These are phyloP conservation scores for Ceratobasidium theobromae DNA, from an alignment of 1,284 basidiomycete genomes.

Conservation along the genomic window DNA sequence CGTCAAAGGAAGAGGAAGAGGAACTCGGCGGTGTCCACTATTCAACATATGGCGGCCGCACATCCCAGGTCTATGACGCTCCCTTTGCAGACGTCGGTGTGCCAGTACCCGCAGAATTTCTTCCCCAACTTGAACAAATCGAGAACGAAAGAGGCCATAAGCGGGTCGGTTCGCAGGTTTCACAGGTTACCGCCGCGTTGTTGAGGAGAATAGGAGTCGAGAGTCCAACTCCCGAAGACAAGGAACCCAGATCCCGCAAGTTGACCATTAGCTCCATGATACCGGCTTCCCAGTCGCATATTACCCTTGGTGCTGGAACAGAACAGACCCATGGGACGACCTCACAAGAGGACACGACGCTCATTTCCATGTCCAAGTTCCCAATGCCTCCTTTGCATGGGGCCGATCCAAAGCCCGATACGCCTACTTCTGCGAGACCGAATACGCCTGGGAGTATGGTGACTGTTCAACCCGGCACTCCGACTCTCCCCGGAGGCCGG, in stretches of 20 bases:
- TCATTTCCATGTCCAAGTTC: neutral
- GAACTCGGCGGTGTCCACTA: conserved; percentile 15
- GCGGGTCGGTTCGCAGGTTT: neutral
- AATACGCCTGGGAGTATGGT: neutral
- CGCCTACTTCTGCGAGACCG: neutral
- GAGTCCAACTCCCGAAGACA: neutral
- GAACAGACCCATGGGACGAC: neutral
- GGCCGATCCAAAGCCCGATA: neutral
- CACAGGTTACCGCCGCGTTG: too few relatives aligned
- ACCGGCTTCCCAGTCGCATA: neutral
- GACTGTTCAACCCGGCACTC: neutral
- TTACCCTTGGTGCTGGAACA: neutral
- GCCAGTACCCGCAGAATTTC: neutral
- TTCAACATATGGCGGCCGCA: conserved; percentile 16
- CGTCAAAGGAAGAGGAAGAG: neutral
- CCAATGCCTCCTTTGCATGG: neutral
- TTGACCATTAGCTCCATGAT: neutral
- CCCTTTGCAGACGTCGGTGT: neutral
- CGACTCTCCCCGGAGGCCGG: neutral
- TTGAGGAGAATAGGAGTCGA: neutral
- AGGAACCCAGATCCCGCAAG: neutral
- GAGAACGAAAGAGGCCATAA: neutral
- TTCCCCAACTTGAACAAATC: neutral
- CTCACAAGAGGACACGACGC: neutral
- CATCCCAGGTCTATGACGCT: neutral